Percentiles rank a stretch among this genome's conserved stretches.
phyloP scores from a whole-genome alignment of 2,329 filamentous ascomycete genomes.

The Huntiella bhutanensis region DNA sequence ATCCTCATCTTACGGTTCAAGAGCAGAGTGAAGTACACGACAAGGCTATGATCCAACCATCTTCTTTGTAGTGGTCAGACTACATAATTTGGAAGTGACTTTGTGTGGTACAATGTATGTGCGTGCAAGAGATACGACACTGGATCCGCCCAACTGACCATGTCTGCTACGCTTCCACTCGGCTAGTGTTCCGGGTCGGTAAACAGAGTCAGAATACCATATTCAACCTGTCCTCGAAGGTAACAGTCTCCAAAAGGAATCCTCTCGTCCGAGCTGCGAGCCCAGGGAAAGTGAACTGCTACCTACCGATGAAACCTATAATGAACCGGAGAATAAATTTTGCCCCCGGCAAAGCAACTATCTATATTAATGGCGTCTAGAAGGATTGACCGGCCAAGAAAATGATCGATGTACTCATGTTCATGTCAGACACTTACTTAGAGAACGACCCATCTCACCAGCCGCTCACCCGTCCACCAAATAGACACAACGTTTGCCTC shows the following conservation, averaged over 20 bases:
- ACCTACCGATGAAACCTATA: constrained; percentile 25
- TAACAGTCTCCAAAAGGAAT: constrained; percentile 33
- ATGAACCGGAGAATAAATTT: constrained; percentile 23
- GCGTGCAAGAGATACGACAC: background rate
- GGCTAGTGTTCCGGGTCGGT: constrained; percentile 50
- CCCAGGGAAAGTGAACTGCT: constrained; percentile 32
- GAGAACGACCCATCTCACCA: too few species aligned
- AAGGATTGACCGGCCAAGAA: too few species aligned
- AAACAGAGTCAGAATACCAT: constrained; percentile 46
- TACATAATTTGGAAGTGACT: constrained; percentile 25
- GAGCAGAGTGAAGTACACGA: constrained; percentile 55
- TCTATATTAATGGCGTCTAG: constrained; percentile 15
- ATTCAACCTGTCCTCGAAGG: constrained; percentile 49
- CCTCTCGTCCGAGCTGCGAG: constrained; percentile 29
- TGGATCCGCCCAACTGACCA: background rate
- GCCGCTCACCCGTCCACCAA: too few species aligned
- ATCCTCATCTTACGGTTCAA: constrained; percentile 45
- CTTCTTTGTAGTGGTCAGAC: constrained; percentile 40
- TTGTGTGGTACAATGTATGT: constrained; percentile 44
- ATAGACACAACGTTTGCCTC: too few species aligned
- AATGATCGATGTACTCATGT: too few species aligned
- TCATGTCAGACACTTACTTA: too few species aligned
- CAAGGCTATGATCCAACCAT: constrained; percentile 54
- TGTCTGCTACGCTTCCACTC: constrained; percentile 41
- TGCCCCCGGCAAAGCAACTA: constrained; percentile 30